Evolutionary conservation across 768 basidiomycete genomes (phyloP).

Genomic region (Coprinopsis strossmayeri): DNA sequence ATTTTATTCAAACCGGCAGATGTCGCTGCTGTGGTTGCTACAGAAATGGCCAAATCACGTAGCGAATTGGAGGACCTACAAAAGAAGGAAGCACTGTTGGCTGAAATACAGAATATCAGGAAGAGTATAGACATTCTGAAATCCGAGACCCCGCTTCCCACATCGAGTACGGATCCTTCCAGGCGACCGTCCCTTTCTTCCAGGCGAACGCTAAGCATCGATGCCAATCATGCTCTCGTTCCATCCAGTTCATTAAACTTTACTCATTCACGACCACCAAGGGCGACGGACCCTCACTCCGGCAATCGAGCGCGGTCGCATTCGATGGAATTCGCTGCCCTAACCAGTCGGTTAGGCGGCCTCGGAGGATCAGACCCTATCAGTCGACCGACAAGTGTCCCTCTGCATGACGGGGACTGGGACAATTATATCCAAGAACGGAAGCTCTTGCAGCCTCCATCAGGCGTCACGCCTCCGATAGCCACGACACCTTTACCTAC

Average conservation of each 20-base stretch:
- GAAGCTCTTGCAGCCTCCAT: constrained; percentile 77
- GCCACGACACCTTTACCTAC: constrained; percentile 39
- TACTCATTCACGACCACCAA: constrained; percentile 64
- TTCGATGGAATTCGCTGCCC: constrained; percentile 62
- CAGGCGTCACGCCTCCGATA: constrained; percentile 77
- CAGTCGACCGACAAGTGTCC: constrained; percentile 64
- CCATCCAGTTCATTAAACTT: constrained; percentile 18
- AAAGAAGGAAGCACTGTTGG: constrained; percentile 64
- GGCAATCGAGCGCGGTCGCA: constrained; percentile 48
- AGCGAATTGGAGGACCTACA: constrained; percentile 51
- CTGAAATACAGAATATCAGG: constrained; percentile 75
- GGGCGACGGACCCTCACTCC: constrained; percentile 48
- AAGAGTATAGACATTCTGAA: constrained; percentile 72
- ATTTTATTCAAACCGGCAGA: neutral
- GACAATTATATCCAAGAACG: constrained; percentile 81
- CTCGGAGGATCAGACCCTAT: constrained; percentile 33
- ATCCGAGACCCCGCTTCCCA: constrained; percentile 57
- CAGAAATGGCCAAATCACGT: constrained; percentile 18
- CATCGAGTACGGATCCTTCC: constrained; percentile 38
- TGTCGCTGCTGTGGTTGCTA: neutral
- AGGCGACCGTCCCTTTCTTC: constrained; percentile 62
- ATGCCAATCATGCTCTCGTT: constrained; percentile 47
- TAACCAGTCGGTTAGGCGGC: constrained; percentile 32
- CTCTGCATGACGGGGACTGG: constrained; percentile 78
- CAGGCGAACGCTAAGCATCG: constrained; percentile 61